phyloP scores from a whole-genome alignment of 805 yeast species.

The Yamadazyma kitorensis region DNA sequence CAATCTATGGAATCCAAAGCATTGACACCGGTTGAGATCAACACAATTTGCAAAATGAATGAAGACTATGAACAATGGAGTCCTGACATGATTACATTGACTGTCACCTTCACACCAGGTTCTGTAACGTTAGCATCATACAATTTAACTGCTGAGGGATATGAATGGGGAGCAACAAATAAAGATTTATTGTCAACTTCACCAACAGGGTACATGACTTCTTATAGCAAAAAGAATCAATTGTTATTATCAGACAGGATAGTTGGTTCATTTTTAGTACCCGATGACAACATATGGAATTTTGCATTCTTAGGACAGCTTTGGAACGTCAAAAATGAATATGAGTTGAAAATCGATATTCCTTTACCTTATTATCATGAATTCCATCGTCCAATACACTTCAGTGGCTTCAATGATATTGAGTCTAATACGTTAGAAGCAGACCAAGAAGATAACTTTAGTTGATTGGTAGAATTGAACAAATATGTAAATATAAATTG shows the following conservation, averaged over 20 bases:
- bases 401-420: conserved; percentile 66
- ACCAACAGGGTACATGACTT: conserved; percentile 66
- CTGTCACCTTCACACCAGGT: conserved; percentile 78
- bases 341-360: conserved; percentile 65
- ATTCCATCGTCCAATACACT: conserved; percentile 85
- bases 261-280: conserved; percentile 82
- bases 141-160: conserved; percentile 60
- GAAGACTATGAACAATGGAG: conserved; percentile 40
- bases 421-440: conserved; percentile 62
- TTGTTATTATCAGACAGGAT: conserved; percentile 70
- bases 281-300: conserved; percentile 85
- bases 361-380: conserved; percentile 86
- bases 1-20: conserved; percentile 62
- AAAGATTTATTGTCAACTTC: conserved; percentile 50
- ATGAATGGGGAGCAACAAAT: conserved; percentile 72
- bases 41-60: conserved; percentile 49
- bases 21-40: conserved; percentile 69
- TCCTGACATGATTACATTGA: conserved; percentile 49
- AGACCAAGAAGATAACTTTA: conserved; percentile 63
- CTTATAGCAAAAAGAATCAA: conserved; percentile 62
- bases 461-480: conserved; percentile 20
- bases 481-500: not conserved
- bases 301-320: conserved; percentile 84
- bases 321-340: conserved; percentile 64
- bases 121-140: conserved; percentile 74